These are phyloP conservation scores for Solanum pimpinellifolium DNA, from an alignment of 257 asterid species.

Conservation along the genomic window DNA sequence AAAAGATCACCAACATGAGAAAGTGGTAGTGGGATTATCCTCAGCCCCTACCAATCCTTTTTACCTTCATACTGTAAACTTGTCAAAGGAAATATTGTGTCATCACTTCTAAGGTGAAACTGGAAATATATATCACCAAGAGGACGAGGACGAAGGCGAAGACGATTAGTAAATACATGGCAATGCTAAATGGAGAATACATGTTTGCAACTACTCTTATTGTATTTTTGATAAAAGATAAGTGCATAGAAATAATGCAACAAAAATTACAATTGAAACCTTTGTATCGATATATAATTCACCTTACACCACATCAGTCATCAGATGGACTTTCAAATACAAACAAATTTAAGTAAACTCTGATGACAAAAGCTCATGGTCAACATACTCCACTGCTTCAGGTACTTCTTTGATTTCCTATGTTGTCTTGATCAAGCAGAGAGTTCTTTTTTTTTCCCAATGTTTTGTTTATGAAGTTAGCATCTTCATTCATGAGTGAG, in stretches of 20 bases:
- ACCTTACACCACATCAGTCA: background rate
- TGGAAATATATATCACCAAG: too few species aligned
- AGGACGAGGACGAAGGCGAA: too few species aligned
- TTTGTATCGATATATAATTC: background rate
- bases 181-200: background rate
- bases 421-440: background rate
- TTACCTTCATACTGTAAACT: too few species aligned
- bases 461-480: background rate
- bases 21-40: too few species aligned
- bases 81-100: too few species aligned
- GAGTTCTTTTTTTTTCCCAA: too few species aligned
- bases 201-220: background rate
- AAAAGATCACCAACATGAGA: too few species aligned
- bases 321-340: background rate
- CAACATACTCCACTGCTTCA: background rate
- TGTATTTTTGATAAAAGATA: background rate
- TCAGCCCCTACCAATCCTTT: too few species aligned
- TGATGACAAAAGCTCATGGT: background rate
- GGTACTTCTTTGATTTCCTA: background rate
- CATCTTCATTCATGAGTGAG: background rate
- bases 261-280: background rate
- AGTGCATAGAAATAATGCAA: background rate
- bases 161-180: too few species aligned
- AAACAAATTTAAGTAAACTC: background rate
- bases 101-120: too few species aligned